Evolutionary conservation across 2,329 filamentous ascomycete genomes (phyloP), one percentile per base, ranked within the genome.

Genomic region (Cladophialophora psammophila): DNA sequence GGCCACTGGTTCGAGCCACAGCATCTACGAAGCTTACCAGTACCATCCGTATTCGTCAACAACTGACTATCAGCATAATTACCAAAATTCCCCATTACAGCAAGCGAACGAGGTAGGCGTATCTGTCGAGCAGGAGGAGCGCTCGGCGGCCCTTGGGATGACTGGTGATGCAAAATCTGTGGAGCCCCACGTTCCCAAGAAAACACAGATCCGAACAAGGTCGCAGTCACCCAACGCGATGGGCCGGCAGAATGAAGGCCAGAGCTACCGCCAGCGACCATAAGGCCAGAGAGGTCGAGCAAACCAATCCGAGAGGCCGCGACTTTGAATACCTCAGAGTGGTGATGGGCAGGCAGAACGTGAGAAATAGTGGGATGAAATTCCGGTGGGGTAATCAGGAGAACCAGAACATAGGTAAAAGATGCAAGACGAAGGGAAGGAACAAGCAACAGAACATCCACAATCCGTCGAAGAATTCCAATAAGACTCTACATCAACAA

Each of bases 111-210:
- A 38, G 31, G 26, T 8, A n/a, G 4, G 45, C 18, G 32, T 60
- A 2, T 40, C 32, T 12, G 52, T 13, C 2, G 45, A 53, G 18
- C 40, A 62, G 45, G 64, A 58, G 58, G 42, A 66, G 42, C 58
- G 50, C 12, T 34, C 45, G 9, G 52, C 52, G 18, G 40, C 42
- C 4, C 38, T 34, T 26, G 26, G 40, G 31, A 52, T 45, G 9
- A 38, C 58, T 26, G 50, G 50, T 31, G 36, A 20, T 32, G 38
- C 57, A 13, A 36, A 50, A 32, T 31, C 50, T 10, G 50, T 34
- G 12, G 35, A 26, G 26, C 18, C 42, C 26, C 36, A 13, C 32
- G 7, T 26, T 26, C 42, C 40, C 10, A 50, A 38, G n/a, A 35
- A 60, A 20, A 20, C 5, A 18, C n/a, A 32, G 9, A 1, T 12